phyloP scores from a whole-genome alignment of 2,329 filamentous ascomycete genomes.

The Fusarium chaquense region DNA sequence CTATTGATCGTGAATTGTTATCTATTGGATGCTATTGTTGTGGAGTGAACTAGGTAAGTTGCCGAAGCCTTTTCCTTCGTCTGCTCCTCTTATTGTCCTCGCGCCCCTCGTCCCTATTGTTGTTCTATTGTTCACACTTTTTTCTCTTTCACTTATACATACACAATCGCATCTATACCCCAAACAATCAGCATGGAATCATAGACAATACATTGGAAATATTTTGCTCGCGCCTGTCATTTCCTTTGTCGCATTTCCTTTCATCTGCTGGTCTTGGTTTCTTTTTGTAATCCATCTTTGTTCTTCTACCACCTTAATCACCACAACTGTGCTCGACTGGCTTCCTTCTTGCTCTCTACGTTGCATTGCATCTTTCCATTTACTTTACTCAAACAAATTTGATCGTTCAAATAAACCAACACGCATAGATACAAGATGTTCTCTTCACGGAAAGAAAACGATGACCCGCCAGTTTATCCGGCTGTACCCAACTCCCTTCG shows the following conservation, averaged over 20 bases:
- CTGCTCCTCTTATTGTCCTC: conserved; percentile 46
- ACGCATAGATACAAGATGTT: conserved; percentile 54
- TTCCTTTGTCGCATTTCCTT: conserved; percentile 40
- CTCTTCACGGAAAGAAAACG: conserved; percentile 51
- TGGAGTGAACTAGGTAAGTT: conserved; percentile 44
- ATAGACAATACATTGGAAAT: conserved; percentile 44
- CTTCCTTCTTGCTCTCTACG: conserved; percentile 9
- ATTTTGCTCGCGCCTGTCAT: conserved; percentile 31
- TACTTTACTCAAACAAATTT: conserved; percentile 22
- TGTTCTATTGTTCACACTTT: conserved; percentile 36
- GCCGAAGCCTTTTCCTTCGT: conserved; percentile 28
- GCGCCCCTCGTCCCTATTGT: conserved; percentile 27
- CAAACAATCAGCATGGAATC: conserved; percentile 43
- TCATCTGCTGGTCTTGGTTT: conserved; percentile 24
- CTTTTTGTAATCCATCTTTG: conserved; percentile 35
- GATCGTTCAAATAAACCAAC: conserved; percentile 44
- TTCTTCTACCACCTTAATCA: conserved; percentile 29
- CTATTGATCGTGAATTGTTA: conserved; percentile 23
- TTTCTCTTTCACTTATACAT: conserved; percentile 23
- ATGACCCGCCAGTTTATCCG: conserved; percentile 51
- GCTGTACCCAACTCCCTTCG: conserved; percentile 55
- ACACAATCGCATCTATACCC: conserved; percentile 31
- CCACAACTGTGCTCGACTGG: conserved; percentile 3
- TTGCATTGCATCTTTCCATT: conserved; percentile 7
- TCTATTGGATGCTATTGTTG: conserved; percentile 41